Evolutionary conservation across 2,329 filamentous ascomycete genomes (phyloP), one percentile per base, ranked within the genome.

Genomic region (Phyllosticta ampelicida): DNA sequence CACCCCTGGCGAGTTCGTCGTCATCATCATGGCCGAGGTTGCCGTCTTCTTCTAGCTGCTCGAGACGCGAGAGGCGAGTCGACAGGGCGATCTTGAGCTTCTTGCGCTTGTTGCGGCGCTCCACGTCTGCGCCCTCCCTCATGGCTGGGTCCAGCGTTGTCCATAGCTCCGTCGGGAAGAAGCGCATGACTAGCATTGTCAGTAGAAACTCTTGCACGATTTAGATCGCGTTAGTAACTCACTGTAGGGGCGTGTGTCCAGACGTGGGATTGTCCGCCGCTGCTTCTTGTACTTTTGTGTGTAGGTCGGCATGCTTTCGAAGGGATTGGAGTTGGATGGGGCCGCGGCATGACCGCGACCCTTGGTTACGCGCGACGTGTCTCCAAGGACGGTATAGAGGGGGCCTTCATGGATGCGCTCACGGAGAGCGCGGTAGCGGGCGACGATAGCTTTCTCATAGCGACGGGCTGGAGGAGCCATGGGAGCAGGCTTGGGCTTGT

Each of bases 261-360:
- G 70, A 61, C 77, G 77, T 0, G 83, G 83, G 9, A 84, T 65
- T 19, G 73, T 76, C 60, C 80, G 73, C 63, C 77, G 76, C 64
- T 80, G 80, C 62, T 80, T 81, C 58, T 78, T 72, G 67, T 83
- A 85, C 64, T 77, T 79, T 56, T 79, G 74, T 16, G 78, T 78
- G 65, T 83, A 86, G 0, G 80, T 82, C 48, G 80, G 79, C 69
- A 84, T 84, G 58, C 80, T 80, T 50, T 78, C 75, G 64, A 86
- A 86, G 1, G 83, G 80, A 66, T 86, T 80, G 11, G 65, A 65
- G 8, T 65, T 65, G 51, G 68, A 68, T 11, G 66, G n/a, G 65
- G 66, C 19, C 77, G 76, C 2, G 71, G 72, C 60, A 74, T 67
- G 55, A 62, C 65, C 28, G 63, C 67, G 61, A 61, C 70, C 70